Conservation (phyloP, 1,284 basidiomycete genomes). For the Cutaneotrichosporon daszewskae region DNA sequence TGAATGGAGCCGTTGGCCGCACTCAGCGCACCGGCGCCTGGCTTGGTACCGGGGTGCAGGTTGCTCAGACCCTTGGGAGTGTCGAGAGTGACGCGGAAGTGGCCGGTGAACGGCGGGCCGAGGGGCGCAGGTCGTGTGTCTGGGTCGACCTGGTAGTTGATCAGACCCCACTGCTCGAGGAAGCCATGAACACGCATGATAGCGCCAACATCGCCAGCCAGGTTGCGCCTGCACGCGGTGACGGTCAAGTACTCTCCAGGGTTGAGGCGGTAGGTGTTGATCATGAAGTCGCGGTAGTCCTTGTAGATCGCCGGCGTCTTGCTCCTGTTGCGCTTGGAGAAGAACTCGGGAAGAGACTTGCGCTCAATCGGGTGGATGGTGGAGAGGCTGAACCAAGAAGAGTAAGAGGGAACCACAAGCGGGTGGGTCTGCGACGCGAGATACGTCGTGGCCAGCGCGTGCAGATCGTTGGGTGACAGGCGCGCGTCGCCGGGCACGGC, state of each 20-base stretch:
- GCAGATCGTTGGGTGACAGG: constrained; percentile 39
- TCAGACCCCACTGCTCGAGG: constrained; percentile 96
- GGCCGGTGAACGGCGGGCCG: constrained; percentile 95
- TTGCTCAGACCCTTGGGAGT: constrained; percentile 94
- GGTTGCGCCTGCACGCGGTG: constrained; percentile 89
- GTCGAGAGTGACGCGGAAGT: constrained; percentile 95
- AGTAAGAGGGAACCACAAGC: constrained; percentile 93
- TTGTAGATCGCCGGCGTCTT: constrained; percentile 98
- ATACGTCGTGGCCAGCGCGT: constrained; percentile 55
- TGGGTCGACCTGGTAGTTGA: constrained; percentile 99
- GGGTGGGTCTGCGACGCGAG: constrained; percentile 96
- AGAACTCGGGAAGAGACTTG: constrained; percentile 93
- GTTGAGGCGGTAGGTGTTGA: constrained; percentile 93
- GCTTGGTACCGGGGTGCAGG: constrained; percentile 72
- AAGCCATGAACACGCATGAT: constrained; percentile 99
- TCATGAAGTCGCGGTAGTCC: constrained; percentile 99
- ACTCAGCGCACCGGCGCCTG: constrained; percentile 45
- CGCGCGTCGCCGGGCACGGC: constrained; percentile 24
- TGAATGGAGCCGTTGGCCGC: constrained; percentile 40
- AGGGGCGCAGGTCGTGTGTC: constrained; percentile 90
- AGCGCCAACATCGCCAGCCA: constrained; percentile 96
- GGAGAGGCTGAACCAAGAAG: constrained; percentile 96
- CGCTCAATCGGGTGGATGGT: constrained; percentile 89
- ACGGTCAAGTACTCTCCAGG: constrained; percentile 96
- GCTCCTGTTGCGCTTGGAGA: constrained; percentile 87